These are phyloP conservation scores for Fusarium aywerte DNA, from an alignment of 2,329 filamentous ascomycete species.

Conservation along the genomic window DNA sequence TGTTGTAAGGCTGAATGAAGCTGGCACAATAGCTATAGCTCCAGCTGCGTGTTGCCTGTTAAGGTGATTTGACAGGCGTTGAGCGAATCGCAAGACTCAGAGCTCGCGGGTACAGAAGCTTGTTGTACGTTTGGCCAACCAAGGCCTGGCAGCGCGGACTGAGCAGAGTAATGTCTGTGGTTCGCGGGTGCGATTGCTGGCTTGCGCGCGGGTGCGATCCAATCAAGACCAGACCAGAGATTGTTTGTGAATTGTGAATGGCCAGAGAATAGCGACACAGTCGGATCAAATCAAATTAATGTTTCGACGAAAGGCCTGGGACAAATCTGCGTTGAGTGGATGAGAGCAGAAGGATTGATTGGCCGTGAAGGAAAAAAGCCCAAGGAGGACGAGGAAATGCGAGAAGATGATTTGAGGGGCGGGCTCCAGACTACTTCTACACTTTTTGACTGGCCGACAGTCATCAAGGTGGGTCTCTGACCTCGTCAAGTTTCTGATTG, in stretches of 20 bases:
- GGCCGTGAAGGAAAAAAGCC: constrained; percentile 57
- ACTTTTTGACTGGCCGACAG: constrained; percentile 61
- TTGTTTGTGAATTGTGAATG: constrained; percentile 47
- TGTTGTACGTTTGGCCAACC: constrained; percentile 13
- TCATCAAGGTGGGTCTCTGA: constrained; percentile 53
- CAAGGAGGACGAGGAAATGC: constrained; percentile 57
- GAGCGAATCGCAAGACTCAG: constrained; percentile 32
- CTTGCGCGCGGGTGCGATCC: constrained; percentile 36
- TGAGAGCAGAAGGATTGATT: constrained; percentile 56
- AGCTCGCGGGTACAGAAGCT: constrained; percentile 9
- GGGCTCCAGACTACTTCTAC: constrained; percentile 56
- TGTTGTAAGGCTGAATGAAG: background rate
- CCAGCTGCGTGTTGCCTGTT: constrained; percentile 32
- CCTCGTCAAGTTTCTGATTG: constrained; percentile 48
- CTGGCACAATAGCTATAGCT: constrained; percentile 3
- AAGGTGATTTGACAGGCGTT: constrained; percentile 33
- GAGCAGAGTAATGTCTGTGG: constrained; percentile 11
- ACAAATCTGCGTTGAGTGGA: constrained; percentile 53
- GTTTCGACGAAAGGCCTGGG: constrained; percentile 45
- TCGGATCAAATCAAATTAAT: constrained; percentile 34
- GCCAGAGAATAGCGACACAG: constrained; percentile 42
- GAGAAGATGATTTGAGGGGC: constrained; percentile 65
- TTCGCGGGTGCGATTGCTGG: constrained; percentile 27
- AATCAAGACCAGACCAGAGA: constrained; percentile 41
- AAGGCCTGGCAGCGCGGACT: constrained; percentile 14